Evolutionary conservation across 208 protist species (phyloP).

Genomic region (Leishmania tropica): DNA sequence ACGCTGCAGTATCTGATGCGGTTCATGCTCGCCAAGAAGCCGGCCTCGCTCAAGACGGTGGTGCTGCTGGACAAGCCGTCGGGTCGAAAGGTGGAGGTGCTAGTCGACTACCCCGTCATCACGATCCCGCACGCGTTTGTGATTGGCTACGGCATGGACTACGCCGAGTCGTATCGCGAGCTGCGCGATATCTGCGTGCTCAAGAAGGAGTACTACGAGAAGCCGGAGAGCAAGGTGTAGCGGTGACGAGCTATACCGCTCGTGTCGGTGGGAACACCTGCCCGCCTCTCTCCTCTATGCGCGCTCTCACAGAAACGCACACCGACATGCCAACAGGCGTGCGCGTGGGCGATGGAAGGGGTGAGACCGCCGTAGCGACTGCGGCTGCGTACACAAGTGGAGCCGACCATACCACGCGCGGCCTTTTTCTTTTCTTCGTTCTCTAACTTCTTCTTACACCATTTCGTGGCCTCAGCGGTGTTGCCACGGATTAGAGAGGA

Average conservation of each 20-base stretch:
- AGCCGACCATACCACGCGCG: neutral
- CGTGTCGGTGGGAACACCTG: neutral
- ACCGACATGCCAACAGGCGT: neutral
- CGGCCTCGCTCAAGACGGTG: conserved; percentile 80
- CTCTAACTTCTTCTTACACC: neutral
- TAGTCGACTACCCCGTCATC: conserved; percentile 75
- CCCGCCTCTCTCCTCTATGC: neutral
- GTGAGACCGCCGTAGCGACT: neutral
- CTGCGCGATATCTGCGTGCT: conserved; percentile 81
- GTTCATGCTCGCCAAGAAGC: conserved; percentile 54
- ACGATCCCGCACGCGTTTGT: conserved; percentile 77
- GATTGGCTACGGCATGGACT: conserved; percentile 93
- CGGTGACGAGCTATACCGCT: neutral
- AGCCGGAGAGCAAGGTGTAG: conserved; percentile 37
- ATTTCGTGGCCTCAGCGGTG: neutral
- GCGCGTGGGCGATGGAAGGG: neutral
- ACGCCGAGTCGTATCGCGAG: conserved; percentile 77
- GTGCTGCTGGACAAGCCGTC: conserved; percentile 87
- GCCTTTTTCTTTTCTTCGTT: neutral
- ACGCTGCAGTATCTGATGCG: conserved; percentile 78
- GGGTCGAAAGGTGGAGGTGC: conserved; percentile 50
- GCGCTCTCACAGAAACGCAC: neutral
- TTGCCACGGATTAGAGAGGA: neutral
- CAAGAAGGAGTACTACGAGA: conserved; percentile 65
- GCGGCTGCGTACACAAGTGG: neutral